Conservation (phyloP, 2,329 filamentous ascomycete genomes). For the Fusarium ambrosium region DNA sequence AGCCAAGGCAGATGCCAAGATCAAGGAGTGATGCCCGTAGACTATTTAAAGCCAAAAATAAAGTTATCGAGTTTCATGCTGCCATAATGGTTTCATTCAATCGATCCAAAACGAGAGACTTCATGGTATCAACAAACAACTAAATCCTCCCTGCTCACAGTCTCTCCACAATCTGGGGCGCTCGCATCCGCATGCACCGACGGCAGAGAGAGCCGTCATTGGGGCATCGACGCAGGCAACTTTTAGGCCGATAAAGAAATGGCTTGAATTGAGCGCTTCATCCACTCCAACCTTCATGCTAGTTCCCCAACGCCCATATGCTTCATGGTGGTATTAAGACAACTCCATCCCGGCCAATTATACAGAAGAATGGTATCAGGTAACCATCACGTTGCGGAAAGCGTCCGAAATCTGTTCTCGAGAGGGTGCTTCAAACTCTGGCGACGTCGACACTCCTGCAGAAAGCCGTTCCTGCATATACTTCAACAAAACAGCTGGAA, state of each 20-base stretch:
- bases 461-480: conserved; percentile 88
- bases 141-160: conserved; percentile 37
- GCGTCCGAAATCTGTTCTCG: conserved; percentile 66
- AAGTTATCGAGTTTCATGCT: neutral
- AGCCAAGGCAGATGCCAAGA: conserved; percentile 81
- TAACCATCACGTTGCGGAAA: conserved; percentile 70
- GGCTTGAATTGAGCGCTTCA: conserved; percentile 40
- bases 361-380: conserved; percentile 44
- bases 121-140: conserved; percentile 45
- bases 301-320: conserved; percentile 51
- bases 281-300: conserved; percentile 43
- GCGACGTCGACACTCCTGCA: conserved; percentile 60
- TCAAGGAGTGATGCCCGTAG: conserved; percentile 60
- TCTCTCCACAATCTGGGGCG: conserved; percentile 29
- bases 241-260: conserved; percentile 37
- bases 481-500: conserved; percentile 84
- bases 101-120: conserved; percentile 42
- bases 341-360: conserved; percentile 45
- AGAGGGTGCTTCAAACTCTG: conserved; percentile 57
- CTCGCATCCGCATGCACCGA: conserved; percentile 18
- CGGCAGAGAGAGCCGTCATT: conserved; percentile 22
- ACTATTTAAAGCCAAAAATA: conserved; percentile 6
- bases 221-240: conserved; percentile 27
- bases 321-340: conserved; percentile 47
- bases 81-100: conserved; percentile 23